phyloP scores from a whole-genome alignment of 371 early-diverging fungal genomes.

The Nematocida major region DNA sequence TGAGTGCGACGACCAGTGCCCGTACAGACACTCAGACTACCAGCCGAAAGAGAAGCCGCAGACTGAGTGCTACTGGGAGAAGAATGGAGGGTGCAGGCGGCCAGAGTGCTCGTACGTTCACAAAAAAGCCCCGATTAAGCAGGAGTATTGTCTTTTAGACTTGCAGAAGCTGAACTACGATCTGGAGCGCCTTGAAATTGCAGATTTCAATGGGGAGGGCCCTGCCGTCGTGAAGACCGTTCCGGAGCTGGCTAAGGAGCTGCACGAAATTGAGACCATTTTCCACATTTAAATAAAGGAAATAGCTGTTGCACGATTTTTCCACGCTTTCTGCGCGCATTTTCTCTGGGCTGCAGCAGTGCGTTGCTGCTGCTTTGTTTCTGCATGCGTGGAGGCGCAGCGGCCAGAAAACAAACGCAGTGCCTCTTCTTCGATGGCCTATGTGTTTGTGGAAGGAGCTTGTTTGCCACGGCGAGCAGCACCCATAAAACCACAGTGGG shows the following conservation, averaged over 20 bases:
- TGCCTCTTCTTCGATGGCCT: too few species aligned
- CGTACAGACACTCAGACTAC: constrained; percentile 61
- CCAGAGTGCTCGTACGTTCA: constrained; percentile 62
- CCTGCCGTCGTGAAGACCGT: background rate
- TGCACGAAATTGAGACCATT: background rate
- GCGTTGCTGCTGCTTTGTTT: too few species aligned
- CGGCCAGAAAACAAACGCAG: too few species aligned
- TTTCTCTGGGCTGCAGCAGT: too few species aligned
- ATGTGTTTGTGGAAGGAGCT: too few species aligned
- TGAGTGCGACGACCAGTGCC: constrained; percentile 58
- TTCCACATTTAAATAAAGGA: constrained; percentile 1
- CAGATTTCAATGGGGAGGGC: background rate
- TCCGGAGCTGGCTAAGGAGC: background rate
- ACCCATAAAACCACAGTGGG: too few species aligned
- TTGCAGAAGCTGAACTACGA: constrained; percentile 8
- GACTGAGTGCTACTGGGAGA: constrained; percentile 64
- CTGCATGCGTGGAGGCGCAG: too few species aligned
- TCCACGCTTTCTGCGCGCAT: too few species aligned
- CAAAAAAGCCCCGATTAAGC: constrained; percentile 53
- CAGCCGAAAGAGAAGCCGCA: constrained; percentile 59
- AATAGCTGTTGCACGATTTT: background rate
- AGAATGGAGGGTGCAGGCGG: constrained; percentile 56
- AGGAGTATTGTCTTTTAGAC: background rate
- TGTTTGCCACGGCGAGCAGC: too few species aligned
- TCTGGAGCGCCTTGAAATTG: background rate